phyloP scores from a whole-genome alignment of 441 rosid genomes.

The Jatropha podagrica region DNA sequence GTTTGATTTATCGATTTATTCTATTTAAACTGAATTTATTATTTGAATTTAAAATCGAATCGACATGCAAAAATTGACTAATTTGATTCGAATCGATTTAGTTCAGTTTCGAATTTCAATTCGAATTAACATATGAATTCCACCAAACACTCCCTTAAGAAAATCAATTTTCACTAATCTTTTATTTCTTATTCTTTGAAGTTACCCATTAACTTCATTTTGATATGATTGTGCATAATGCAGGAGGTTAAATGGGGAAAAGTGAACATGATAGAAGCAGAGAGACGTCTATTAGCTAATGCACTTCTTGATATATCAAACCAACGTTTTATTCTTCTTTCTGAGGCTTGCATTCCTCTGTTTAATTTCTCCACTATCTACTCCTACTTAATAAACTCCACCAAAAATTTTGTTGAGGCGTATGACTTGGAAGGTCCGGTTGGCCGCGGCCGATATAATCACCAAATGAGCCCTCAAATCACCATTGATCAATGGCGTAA shows the following conservation, averaged over 20 bases:
- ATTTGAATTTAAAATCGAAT: too few species aligned
- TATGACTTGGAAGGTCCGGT: conserved; percentile 53
- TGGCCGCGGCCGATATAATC: conserved; percentile 69
- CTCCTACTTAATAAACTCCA: conserved; percentile 57
- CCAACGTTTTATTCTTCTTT: conserved; percentile 77
- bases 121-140: too few species aligned
- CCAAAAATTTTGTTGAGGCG: conserved; percentile 49
- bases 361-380: conserved; percentile 81
- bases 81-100: too few species aligned
- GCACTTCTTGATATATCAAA: conserved; percentile 79
- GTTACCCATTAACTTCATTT: neutral
- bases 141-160: too few species aligned
- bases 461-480: conserved; percentile 53
- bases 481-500: conserved; percentile 63
- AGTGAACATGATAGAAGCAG: conserved; percentile 88
- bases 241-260: conserved; percentile 86
- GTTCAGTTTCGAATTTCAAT: too few species aligned
- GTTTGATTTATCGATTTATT: too few species aligned
- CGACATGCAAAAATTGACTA: too few species aligned
- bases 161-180: too few species aligned
- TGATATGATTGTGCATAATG: conserved; percentile 10
- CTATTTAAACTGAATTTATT: too few species aligned
- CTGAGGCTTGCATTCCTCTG: conserved; percentile 88
- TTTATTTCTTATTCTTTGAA: too few species aligned
- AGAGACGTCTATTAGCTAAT: conserved; percentile 77